Conservation (phyloP, 1,139 yeast species). For the Trichomonascaceae sp. region DNA sequence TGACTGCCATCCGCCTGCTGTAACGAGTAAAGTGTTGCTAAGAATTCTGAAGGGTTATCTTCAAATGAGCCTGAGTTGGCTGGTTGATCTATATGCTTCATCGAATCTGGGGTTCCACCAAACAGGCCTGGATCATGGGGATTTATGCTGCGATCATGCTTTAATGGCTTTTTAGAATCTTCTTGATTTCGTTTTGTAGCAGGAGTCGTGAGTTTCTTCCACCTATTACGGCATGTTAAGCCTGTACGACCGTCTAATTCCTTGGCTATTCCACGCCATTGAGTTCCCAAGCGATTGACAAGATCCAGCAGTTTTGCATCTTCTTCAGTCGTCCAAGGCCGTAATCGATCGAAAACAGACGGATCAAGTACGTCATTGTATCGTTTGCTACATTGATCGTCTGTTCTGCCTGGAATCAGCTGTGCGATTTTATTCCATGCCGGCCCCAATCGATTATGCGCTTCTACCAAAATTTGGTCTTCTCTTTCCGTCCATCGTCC, state of each 20-base stretch:
- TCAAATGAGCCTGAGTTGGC: neutral
- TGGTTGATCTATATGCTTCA: neutral
- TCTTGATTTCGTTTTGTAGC: conserved; percentile 43
- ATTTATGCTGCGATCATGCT: neutral
- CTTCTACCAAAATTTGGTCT: conserved; percentile 58
- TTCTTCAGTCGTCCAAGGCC: conserved; percentile 77
- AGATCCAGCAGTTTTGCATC: conserved; percentile 61
- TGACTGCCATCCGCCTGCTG: conserved; percentile 9
- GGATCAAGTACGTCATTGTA: conserved; percentile 89
- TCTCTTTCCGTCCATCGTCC: conserved; percentile 91
- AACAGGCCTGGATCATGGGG: neutral
- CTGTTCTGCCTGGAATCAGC: conserved; percentile 78
- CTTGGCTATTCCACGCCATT: conserved; percentile 77
- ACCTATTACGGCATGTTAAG: conserved; percentile 82
- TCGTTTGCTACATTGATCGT: conserved; percentile 91
- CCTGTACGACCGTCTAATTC: conserved; percentile 78
- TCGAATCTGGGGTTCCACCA: neutral
- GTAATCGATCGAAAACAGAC: conserved; percentile 63
- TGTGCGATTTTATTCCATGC: conserved; percentile 81
- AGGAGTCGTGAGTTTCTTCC: conserved; percentile 80
- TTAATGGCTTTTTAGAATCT: conserved; percentile 20
- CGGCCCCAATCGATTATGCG: conserved; percentile 65
- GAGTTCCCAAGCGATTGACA: conserved; percentile 73
- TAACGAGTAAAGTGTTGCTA: conserved; percentile 1
- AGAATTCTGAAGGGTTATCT: neutral